Conservation (phyloP, 2,329 filamentous ascomycete genomes). For the Aspergillus sp. region DNA sequence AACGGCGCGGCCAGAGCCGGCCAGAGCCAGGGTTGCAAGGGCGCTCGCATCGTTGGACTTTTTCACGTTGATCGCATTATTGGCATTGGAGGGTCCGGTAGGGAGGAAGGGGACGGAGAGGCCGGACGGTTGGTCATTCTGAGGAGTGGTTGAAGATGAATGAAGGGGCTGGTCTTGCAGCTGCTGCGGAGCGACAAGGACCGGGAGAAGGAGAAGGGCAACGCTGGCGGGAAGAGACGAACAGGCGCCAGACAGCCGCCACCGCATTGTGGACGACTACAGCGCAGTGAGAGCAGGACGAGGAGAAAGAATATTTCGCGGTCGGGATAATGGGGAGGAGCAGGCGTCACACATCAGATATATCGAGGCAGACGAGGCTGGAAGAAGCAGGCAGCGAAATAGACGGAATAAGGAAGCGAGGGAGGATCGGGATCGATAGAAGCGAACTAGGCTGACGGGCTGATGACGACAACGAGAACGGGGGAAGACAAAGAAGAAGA, state of each 20-base stretch:
- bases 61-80: conserved; percentile 26
- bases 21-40: conserved; percentile 97
- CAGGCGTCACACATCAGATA: no score
- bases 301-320: not conserved
- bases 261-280: conserved; percentile 49
- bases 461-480: no score
- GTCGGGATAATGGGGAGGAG: no score
- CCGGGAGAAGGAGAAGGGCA: conserved; percentile 50
- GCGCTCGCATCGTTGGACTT: conserved; percentile 68
- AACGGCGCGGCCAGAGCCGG: conserved; percentile 63
- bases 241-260: conserved; percentile 55
- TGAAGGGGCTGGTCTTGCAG: conserved; percentile 28
- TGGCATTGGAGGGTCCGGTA: conserved; percentile 12
- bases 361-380: no score
- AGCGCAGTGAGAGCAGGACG: conserved; percentile 17
- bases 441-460: no score
- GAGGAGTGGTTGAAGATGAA: not conserved
- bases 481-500: no score
- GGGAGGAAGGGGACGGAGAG: conserved; percentile 21
- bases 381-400: conserved; percentile 2
- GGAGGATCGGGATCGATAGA: not conserved
- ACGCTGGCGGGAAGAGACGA: conserved; percentile 48
- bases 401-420: not conserved
- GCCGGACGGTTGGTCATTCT: conserved; percentile 19
- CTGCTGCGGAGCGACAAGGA: conserved; percentile 60